Evolutionary conservation across 1,284 basidiomycete species (phyloP).

Genomic region (Apiotrichum laibachii): DNA sequence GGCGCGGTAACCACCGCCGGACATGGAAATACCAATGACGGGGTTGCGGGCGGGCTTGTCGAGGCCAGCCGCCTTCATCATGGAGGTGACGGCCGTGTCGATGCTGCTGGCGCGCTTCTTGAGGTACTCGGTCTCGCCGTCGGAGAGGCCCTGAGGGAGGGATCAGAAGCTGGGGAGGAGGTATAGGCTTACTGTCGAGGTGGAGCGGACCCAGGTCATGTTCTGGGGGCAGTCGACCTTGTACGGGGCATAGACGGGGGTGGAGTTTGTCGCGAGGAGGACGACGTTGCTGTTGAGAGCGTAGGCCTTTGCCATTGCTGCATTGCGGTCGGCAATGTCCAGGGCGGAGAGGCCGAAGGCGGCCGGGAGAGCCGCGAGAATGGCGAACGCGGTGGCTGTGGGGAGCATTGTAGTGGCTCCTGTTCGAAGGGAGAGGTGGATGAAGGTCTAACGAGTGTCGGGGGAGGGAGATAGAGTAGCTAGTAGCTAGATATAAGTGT

Average conservation of each 20-base stretch:
- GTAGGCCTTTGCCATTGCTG: background rate
- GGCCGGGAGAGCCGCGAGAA: constrained; percentile 1
- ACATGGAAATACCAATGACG: constrained; percentile 50
- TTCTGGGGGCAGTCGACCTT: constrained; percentile 41
- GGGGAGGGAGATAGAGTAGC: background rate
- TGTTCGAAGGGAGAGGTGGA: background rate
- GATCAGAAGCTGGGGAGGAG: too few relatives aligned
- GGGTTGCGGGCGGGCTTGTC: constrained; percentile 44
- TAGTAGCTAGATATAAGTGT: background rate
- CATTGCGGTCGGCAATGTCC: background rate
- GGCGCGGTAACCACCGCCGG: constrained; percentile 54
- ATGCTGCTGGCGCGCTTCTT: constrained; percentile 26
- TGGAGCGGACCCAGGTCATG: constrained; percentile 38
- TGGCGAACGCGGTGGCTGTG: background rate
- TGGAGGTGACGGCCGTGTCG: constrained; percentile 27
- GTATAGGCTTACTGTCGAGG: constrained; percentile 13
- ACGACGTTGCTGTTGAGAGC: background rate
- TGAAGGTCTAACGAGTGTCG: background rate
- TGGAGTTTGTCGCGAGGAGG: constrained; percentile 12
- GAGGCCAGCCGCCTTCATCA: constrained; percentile 24
- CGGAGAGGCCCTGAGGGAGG: constrained; percentile 29
- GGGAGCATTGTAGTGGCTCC: background rate
- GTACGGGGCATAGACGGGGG: constrained; percentile 43
- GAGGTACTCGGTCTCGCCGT: constrained; percentile 38
- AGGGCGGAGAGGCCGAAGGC: background rate